Conservation (phyloP, 768 basidiomycete species). For the Terana coerulea region DNA sequence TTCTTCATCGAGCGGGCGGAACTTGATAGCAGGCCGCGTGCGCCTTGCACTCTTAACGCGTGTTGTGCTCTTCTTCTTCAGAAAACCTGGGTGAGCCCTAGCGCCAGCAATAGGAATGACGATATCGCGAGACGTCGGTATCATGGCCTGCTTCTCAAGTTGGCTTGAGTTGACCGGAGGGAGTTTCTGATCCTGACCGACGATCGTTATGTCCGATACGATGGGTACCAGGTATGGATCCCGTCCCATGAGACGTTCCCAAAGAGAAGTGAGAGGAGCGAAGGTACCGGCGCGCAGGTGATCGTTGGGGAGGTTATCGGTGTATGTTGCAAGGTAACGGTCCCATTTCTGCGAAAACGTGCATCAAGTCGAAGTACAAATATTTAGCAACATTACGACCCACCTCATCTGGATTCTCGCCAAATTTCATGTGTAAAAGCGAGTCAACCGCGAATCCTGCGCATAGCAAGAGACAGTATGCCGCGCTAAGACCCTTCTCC, state of each 20-base stretch:
- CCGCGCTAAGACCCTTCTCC: conserved; percentile 59
- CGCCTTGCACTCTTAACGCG: conserved; percentile 26
- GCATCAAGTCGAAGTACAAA: background rate
- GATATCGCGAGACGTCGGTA: conserved; percentile 1
- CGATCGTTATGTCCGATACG: conserved; percentile 18
- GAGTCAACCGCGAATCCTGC: conserved; percentile 50
- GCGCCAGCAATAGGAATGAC: background rate
- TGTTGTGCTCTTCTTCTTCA: conserved; percentile 2
- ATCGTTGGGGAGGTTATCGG: conserved; percentile 44
- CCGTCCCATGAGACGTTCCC: conserved; percentile 44
- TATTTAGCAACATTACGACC: conserved; percentile 6
- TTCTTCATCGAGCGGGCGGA: conserved; percentile 28
- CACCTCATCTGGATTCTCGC: conserved; percentile 70
- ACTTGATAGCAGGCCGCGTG: conserved; percentile 32
- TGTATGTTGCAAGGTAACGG: conserved; percentile 56
- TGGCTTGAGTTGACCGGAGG: conserved; percentile 14
- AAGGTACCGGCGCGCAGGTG: conserved; percentile 53
- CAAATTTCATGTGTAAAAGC: conserved; percentile 49
- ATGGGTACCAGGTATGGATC: conserved; percentile 11
- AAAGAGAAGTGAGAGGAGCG: conserved; percentile 48
- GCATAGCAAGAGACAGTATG: conserved; percentile 47
- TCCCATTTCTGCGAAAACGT: conserved; percentile 58
- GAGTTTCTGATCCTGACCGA: conserved; percentile 26
- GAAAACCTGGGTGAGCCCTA: conserved; percentile 11
- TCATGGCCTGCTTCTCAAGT: background rate